These are phyloP conservation scores for Aspergillus arachidicola DNA, from an alignment of 2,329 filamentous ascomycete species.

Conservation along the genomic window DNA sequence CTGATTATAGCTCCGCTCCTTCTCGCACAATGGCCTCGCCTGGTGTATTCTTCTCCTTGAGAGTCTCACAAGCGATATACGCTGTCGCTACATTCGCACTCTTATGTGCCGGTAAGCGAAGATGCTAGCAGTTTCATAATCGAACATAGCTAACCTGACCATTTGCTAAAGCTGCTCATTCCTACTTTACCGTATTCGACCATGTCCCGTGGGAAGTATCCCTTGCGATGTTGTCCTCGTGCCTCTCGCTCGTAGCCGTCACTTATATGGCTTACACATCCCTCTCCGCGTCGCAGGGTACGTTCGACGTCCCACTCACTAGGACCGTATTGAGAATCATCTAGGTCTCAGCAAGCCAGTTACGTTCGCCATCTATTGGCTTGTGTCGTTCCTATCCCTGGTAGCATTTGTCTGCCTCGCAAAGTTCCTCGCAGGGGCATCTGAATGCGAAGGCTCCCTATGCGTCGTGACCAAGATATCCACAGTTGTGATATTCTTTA, in stretches of 20 bases:
- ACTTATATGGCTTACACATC: neutral
- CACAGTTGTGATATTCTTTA: neutral
- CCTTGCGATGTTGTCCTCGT: neutral
- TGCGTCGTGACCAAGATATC: neutral
- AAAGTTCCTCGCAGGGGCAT: neutral
- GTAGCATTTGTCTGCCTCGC: neutral
- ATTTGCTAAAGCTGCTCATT: neutral
- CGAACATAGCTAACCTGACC: fast-evolving
- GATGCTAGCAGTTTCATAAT: fast-evolving
- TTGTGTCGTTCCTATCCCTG: neutral
- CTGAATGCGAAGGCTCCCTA: neutral
- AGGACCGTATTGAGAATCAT: neutral
- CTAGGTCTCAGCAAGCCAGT: neutral
- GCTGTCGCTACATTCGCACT: neutral
- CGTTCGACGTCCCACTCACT: neutral
- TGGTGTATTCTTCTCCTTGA: neutral
- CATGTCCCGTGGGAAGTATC: neutral
- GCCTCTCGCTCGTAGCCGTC: neutral
- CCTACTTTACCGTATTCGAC: neutral
- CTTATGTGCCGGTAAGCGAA: neutral
- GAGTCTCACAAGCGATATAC: neutral
- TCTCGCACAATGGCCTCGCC: neutral
- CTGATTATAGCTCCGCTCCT: neutral
- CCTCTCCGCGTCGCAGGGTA: neutral
- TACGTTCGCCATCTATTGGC: neutral